Percentiles rank a stretch among this genome's conserved stretches.
Conservation (phyloP, 768 basidiomycete species). For the Amanita rubescens region DNA sequence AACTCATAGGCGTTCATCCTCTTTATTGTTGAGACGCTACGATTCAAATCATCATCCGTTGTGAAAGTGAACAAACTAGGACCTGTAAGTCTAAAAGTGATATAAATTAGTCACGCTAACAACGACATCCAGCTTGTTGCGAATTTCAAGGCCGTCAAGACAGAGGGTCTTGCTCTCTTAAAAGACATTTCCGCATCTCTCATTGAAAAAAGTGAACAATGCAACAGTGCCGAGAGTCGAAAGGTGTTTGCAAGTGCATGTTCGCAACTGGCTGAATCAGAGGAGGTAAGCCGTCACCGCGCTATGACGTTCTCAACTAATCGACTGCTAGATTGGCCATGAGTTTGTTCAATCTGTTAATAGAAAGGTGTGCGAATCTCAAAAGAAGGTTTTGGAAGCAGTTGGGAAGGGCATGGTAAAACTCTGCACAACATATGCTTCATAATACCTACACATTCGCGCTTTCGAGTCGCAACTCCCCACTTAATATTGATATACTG, state of each 20-base stretch:
- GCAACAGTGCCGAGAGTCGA: conserved; percentile 46
- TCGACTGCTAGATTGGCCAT: conserved; percentile 42
- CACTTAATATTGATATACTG: too few species aligned
- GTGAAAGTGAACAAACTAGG: conserved; percentile 72
- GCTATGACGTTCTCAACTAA: conserved; percentile 6
- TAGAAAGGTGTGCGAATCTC: conserved; percentile 62
- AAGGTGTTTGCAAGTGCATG: conserved; percentile 47
- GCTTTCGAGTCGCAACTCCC: too few species aligned
- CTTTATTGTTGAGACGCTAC: conserved; percentile 57
- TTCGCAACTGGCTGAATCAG: conserved; percentile 25
- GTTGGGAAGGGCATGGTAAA: conserved; percentile 63
- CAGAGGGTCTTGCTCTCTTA: conserved; percentile 42
- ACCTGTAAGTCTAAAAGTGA: conserved; percentile 35
- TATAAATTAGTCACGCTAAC: conserved; percentile 1
- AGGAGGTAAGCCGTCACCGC: conserved; percentile 17
- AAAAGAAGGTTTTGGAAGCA: conserved; percentile 66
- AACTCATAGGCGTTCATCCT: conserved; percentile 60
- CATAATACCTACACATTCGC: background rate
- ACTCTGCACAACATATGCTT: conserved; percentile 33
- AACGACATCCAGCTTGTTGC: conserved; percentile 46
- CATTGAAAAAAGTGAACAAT: conserved; percentile 40
- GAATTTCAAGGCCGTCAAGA: conserved; percentile 56
- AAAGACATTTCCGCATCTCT: conserved; percentile 52
- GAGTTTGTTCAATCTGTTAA: conserved; percentile 56
- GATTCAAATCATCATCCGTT: conserved; percentile 65